A percentile compares a stretch with the other conserved stretches of the same genome.
These are phyloP conservation scores for Pythium biforme DNA, from an alignment of 352 stramenopile genomes.

Conservation along the genomic window DNA sequence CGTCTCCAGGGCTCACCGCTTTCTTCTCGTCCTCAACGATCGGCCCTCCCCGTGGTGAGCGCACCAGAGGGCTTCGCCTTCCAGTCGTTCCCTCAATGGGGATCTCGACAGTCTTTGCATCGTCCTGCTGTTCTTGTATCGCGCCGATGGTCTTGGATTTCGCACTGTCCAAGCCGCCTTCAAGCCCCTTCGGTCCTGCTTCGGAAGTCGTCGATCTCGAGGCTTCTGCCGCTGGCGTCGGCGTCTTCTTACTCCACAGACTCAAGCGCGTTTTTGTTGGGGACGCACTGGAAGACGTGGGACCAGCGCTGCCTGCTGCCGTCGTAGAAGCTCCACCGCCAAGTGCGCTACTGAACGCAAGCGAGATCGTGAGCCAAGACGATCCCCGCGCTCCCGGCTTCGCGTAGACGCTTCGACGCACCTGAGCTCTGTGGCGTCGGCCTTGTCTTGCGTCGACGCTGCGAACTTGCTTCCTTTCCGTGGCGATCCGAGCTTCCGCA, in stretches of 20 bases:
- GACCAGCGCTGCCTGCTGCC: not conserved
- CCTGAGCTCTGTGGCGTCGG: slow-evolving; percentile 5
- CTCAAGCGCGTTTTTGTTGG: slow-evolving; percentile 11
- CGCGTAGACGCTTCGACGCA: not conserved
- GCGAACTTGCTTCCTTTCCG: slow-evolving; percentile 17
- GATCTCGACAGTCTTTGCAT: not conserved
- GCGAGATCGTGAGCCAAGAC: not conserved
- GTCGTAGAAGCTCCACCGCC: not conserved
- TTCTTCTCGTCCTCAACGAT: not conserved
- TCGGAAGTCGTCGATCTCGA: not conserved
- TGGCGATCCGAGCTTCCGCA: slow-evolving; percentile 22
- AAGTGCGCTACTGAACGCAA: not conserved
- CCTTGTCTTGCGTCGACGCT: not conserved
- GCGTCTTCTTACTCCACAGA: slow-evolving; percentile 15
- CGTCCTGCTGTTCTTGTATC: not conserved
- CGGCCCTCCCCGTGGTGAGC: not conserved
- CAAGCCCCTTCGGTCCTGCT: not conserved
- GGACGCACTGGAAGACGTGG: not conserved
- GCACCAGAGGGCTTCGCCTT: not conserved
- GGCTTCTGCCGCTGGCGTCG: not conserved
- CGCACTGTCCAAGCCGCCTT: not conserved
- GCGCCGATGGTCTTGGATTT: not conserved
- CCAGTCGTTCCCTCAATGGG: not conserved
- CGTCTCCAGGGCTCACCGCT: not conserved
- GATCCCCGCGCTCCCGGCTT: no score